A percentile compares a stretch with the other conserved stretches of the same genome.
phyloP scores from a whole-genome alignment of 352 stramenopile genomes.

The Halophytophthora batemanensis region DNA sequence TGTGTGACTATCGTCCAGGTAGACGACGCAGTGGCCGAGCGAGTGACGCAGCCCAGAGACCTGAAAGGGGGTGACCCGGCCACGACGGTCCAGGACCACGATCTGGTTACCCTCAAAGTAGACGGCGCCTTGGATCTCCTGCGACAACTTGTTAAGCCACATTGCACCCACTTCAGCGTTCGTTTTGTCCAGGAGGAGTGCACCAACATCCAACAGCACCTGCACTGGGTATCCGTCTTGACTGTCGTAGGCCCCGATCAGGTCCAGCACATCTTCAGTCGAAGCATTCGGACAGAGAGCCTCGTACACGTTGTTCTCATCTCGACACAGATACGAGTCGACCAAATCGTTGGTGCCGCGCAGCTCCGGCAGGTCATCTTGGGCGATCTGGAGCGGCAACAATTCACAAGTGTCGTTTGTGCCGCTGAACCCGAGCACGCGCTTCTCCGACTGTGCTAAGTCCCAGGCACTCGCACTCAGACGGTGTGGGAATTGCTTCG shows the following conservation, averaged over 20 bases:
- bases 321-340: neutral
- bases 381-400: slow-evolving; percentile 43
- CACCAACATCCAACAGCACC: neutral
- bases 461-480: slow-evolving; percentile 59
- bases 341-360: slow-evolving; percentile 41
- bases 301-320: neutral
- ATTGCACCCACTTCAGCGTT: neutral
- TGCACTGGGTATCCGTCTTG: neutral
- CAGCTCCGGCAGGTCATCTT: slow-evolving; percentile 26
- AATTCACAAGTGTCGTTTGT: slow-evolving; percentile 70
- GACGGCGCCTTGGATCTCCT: neutral
- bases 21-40: neutral
- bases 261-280: neutral
- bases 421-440: slow-evolving; percentile 60
- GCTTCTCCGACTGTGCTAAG: slow-evolving; percentile 13
- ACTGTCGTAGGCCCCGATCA: neutral
- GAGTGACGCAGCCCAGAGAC: neutral
- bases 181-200: neutral
- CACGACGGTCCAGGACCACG: neutral
- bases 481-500: slow-evolving; percentile 43
- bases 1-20: neutral
- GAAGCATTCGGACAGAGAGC: neutral
- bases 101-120: slow-evolving; percentile 1
- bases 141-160: neutral
- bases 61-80: neutral